Evolutionary conservation across 306 rosid genomes (phyloP), one percentile per base, ranked within the genome.

Genomic region (Corylus americana): DNA sequence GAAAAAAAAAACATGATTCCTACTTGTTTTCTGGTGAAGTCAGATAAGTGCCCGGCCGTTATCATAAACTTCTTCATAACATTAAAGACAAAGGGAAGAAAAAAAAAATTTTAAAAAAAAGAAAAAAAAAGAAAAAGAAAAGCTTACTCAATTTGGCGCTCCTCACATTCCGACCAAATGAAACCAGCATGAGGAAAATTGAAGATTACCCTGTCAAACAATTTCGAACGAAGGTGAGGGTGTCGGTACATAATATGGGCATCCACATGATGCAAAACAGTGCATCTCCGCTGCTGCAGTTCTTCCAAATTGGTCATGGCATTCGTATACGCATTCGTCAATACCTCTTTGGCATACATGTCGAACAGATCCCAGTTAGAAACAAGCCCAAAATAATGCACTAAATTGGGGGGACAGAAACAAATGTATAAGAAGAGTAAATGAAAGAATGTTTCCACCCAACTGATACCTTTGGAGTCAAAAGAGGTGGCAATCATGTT

Each of bases 111-210:
- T n/a, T n/a, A 18, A 0, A 5, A 55, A 22, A 0, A 22, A 22
- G 0, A 39, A 4, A 42, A 11, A 55, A 3, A 55, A 55, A 11
- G 0, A 18, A 0, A 5, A 55, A 18, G 1, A 17, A 55, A 55
- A 55, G 25, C 62, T 55, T 55, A 55, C 62, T 6, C 62, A n/a
- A 55, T 55, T 55, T 55, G 62, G 62, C 27, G 22, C 20, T 0
- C 0, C 5, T 18, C 22, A 55, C 1, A 0, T n/a, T 55, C 62
- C 0, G 12, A 2, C 3, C 9, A n/a, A 8, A 55, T 6, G 62
- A 55, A 55, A 8, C 85, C 85, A n/a, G 85, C 78, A 74, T 84
- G 87, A 71, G 84, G 87, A 27, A 84, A 80, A 78, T 80, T 84
- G 75, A 77, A 80, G 66, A 84, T 11, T 55, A 80, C 69, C 22